These are phyloP conservation scores for Akanthomyces uredinophilus DNA, from an alignment of 2,329 filamentous ascomycete genomes.

Conservation along the genomic window DNA sequence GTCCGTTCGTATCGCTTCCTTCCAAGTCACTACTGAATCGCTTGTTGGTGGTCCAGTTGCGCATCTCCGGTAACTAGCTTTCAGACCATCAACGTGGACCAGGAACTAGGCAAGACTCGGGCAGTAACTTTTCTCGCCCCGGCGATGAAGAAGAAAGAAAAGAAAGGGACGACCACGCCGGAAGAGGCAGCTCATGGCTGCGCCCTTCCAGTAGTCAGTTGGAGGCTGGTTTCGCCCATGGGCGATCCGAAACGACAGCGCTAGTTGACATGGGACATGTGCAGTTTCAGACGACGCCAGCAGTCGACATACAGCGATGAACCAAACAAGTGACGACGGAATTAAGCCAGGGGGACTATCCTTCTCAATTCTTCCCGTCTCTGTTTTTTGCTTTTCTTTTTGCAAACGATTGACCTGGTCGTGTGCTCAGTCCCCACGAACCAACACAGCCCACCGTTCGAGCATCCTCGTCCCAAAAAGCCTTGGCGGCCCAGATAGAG, in stretches of 20 bases:
- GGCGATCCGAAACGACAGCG: background rate
- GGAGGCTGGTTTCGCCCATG: background rate
- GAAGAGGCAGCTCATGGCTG: background rate
- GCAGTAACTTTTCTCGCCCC: too few relatives aligned
- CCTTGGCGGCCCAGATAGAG: too few relatives aligned
- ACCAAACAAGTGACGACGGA: background rate
- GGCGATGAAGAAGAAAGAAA: background rate
- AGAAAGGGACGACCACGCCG: background rate
- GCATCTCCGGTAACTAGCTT: too few relatives aligned
- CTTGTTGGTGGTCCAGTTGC: too few relatives aligned
- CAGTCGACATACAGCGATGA: background rate
- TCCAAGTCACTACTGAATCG: too few relatives aligned
- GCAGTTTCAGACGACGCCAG: background rate
- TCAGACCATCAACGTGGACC: background rate
- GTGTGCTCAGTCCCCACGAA: too few relatives aligned
- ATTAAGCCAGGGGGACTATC: background rate
- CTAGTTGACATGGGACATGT: background rate
- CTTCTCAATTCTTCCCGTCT: background rate
- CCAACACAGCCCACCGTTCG: too few relatives aligned
- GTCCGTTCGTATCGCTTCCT: too few relatives aligned
- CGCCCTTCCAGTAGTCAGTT: background rate
- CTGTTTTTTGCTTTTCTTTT: too few relatives aligned
- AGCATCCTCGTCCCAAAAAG: too few relatives aligned
- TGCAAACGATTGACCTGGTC: too few relatives aligned
- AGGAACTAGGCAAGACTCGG: too few relatives aligned